Conservation (phyloP, 345 rosid genomes). For the Dipteronia dyeriana region DNA sequence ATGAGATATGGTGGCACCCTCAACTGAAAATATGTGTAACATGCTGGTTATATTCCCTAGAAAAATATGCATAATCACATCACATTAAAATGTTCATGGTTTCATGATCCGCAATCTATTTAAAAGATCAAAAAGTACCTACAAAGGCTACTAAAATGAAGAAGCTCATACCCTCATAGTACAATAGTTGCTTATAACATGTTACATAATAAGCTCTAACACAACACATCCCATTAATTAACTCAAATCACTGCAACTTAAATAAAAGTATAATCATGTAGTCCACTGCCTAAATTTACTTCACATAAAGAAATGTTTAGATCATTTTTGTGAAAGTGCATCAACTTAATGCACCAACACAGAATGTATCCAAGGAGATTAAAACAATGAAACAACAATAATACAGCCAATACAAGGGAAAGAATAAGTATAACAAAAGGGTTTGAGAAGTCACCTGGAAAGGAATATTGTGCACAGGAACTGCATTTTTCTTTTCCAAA, state of each 20-base stretch:
- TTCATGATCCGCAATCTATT: not conserved
- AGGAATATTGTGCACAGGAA: slow-evolving; percentile 71
- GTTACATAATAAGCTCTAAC: not conserved
- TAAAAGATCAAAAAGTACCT: not conserved
- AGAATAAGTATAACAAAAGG: not conserved
- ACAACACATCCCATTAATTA: not conserved
- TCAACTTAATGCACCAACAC: not conserved
- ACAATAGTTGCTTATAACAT: not conserved
- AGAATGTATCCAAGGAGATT: not conserved
- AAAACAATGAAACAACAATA: not conserved
- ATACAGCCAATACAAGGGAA: slow-evolving; percentile 4
- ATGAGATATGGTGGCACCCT: not conserved
- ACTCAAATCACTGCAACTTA: not conserved
- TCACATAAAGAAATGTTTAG: not conserved
- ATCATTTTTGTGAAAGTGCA: not conserved
- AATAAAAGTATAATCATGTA: not conserved
- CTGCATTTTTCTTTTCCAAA: slow-evolving; percentile 82
- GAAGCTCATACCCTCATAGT: not conserved
- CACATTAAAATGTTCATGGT: not conserved
- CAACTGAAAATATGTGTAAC: not conserved
- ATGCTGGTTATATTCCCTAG: not conserved
- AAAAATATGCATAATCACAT: not conserved
- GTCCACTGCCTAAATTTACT: not conserved
- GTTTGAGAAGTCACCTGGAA: slow-evolving; percentile 69
- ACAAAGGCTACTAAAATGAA: not conserved